Percentiles rank a stretch among this genome's conserved stretches.
Evolutionary conservation across 1,284 basidiomycete genomes (phyloP).

Genomic region (Ganoderma multipileum): DNA sequence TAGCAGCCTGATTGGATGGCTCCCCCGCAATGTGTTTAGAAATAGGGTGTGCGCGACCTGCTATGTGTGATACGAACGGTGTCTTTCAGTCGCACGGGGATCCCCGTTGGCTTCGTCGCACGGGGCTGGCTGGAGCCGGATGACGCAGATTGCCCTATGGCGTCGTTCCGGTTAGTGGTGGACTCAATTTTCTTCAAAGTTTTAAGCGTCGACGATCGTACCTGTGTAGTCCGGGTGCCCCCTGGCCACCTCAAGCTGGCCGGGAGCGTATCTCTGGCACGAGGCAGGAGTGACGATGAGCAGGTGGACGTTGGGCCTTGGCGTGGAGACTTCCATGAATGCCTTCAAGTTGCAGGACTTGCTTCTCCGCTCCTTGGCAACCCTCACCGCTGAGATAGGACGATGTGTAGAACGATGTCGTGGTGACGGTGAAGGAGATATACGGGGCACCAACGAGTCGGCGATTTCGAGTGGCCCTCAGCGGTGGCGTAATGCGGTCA

Average conservation of each 20-base stretch:
- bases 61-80: neutral
- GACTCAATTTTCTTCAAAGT: neutral
- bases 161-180: neutral
- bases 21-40: neutral
- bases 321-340: neutral
- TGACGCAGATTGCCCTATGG: neutral
- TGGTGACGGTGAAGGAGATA: neutral
- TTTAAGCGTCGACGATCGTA: neutral
- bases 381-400: neutral
- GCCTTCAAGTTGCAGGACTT: neutral
- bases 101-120: neutral
- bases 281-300: neutral
- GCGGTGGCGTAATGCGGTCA: neutral
- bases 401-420: neutral
- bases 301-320: neutral
- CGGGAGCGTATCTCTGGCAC: neutral
- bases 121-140: neutral
- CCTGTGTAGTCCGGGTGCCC: neutral
- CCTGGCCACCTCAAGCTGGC: neutral
- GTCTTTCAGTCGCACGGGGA: neutral
- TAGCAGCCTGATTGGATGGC: slow-evolving; percentile 2
- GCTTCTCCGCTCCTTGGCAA: neutral
- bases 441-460: neutral
- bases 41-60: neutral
- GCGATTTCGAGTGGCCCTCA: neutral